Conservation (phyloP, 805 yeast species). For the Yarrowia yakushimensis region DNA sequence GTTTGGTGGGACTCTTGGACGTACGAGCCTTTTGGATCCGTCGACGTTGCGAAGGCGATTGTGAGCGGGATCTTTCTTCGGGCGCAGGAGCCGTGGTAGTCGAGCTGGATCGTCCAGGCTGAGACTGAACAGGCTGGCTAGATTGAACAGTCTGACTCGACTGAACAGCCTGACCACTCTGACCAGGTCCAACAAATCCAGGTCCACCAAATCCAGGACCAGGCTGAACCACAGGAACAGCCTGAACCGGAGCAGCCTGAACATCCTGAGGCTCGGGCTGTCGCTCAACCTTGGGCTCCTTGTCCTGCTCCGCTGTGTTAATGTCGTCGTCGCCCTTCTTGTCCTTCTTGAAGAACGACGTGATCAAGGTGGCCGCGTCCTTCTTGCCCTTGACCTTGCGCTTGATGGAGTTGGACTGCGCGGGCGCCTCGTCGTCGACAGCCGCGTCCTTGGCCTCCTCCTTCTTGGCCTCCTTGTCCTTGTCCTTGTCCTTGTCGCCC, state of each 20-base stretch:
- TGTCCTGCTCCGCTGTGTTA: neutral
- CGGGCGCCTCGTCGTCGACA: constrained; percentile 18
- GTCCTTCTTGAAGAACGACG: constrained; percentile 32
- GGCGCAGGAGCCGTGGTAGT: neutral
- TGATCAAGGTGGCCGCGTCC: constrained; percentile 28
- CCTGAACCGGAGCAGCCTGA: neutral
- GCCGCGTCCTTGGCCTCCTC: constrained; percentile 12
- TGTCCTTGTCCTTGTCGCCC: constrained; percentile 25
- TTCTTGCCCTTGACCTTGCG: constrained; percentile 26
- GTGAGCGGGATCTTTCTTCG: constrained; percentile 24
- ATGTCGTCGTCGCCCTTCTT: constrained; percentile 15
- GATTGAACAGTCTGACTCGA: neutral
- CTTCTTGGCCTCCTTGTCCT: constrained; percentile 22
- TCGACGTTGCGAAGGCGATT: constrained; percentile 20
- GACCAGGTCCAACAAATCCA: too few species aligned
- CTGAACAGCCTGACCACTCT: neutral
- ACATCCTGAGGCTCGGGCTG: neutral
- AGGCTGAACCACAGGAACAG: neutral
- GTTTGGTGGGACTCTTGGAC: constrained; percentile 16
- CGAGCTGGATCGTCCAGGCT: neutral
- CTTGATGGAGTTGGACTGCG: constrained; percentile 28
- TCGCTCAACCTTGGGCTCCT: neutral
- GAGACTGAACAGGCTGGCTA: too few species aligned
- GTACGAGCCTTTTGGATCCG: constrained; percentile 17
- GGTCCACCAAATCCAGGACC: too few species aligned